Evolutionary conservation across 2,329 filamentous ascomycete species (phyloP), one percentile per base, ranked within the genome.

Genomic region (Fusarium newnesense): DNA sequence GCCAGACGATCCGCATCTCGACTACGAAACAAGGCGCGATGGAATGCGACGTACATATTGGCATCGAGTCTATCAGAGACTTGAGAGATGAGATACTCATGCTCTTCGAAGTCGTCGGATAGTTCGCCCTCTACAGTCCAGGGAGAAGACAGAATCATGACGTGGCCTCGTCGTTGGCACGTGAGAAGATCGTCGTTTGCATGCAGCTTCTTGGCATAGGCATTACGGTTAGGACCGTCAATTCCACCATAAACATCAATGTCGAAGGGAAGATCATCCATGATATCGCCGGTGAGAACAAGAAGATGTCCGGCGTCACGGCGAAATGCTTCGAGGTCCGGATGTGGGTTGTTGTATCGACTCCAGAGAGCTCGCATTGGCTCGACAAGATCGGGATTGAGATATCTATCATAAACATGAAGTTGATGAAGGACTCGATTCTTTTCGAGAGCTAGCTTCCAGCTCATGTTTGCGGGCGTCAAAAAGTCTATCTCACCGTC

Each of bases 111-210:
- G 5, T 53, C 50, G 11, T 53, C 50, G 24, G 24, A 18, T 36
- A 36, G 11, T 21, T 36, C 49, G 24, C 10, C 18, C n/a, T 52
- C n/a, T 36, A 36, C 24, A 18, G 10, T 11, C 47, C 37, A 53
- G 16, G 42, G 24, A 28, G 43, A 36, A 26, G 60, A 28, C n/a
- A 49, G 32, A 26, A 68, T 50, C 70, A 73, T 64, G 30, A 68
- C 8, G 24, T 74, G 71, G 16, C 36, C 40, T 16, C 66, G 40
- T 12, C 36, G 30, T 32, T 70, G 32, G 18, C 67, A 73, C 43
- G 47, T 47, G 13, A 64, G 59, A 11, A 32, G 28, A 18, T 58
- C 3, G 30, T 62, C 70, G 12, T 44, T 21, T 9, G 39, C 5
- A 5, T 37, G 9, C 19, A 46, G n/a, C 16, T 34, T 34, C 21